Evolutionary conservation across 345 rosid species (phyloP), one percentile per base, ranked within the genome.

Genomic region (Mercurialis annua): DNA sequence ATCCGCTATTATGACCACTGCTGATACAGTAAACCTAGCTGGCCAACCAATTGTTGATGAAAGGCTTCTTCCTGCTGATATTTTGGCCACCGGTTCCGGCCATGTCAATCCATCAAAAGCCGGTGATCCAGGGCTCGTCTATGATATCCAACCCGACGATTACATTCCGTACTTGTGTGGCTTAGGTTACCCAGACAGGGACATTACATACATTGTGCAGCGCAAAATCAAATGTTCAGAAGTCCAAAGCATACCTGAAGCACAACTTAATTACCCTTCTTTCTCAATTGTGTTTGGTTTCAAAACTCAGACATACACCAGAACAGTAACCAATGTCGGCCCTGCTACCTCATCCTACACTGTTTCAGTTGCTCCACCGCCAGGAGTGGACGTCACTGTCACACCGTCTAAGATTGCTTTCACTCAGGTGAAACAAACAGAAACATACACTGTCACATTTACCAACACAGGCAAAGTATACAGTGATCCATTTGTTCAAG

Each of bases 1-100:
- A 78, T 86, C 91, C 18, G 85, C 91, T 21, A 73, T 84, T 3
- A 80, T 86, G 43, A 84, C 88, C n/a, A 76, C 82, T 1, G 80
- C 80, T 26, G 18, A 54, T 30, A 10, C 20, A 38, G 7, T 31
- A 5, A 70, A 70, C 61, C 21, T 62, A 2, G 67, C 54, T 15
- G 67, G 67, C 42, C 30, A 42, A 54, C 67, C 67, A n/a, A 70
- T 70, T n/a, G 27, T n/a, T 12, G 73, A 70, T 23, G 43, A 53
- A 16, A 11, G 4, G 6, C 29, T 43, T 53, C 52, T 16, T 51
- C 59, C 78, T 62, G 85, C 85, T 29, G 77, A 79, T 61, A 78
- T 83, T n/a, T 80, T 84, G 55, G 88, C 70, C 71, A 80, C 75
- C 0, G 82, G 85, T 38, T 83, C 85, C 31, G 87, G 87, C 12